phyloP scores from a whole-genome alignment of 2,329 filamentous ascomycete species.

The Geosmithia morbida region DNA sequence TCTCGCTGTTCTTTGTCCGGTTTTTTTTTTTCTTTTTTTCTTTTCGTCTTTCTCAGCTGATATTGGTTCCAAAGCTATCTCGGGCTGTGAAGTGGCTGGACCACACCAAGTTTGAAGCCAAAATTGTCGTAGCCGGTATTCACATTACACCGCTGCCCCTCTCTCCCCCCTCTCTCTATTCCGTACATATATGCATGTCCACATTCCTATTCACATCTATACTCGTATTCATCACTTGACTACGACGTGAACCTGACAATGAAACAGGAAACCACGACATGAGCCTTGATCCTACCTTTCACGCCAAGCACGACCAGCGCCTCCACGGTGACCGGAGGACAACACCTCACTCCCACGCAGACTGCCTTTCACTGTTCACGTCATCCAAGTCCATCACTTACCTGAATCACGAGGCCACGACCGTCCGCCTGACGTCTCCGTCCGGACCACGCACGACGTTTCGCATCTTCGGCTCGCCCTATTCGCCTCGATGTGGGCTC shows the following conservation, averaged over 20 bases:
- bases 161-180: too few species aligned
- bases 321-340: conserved; percentile 33
- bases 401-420: conserved; percentile 41
- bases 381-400: conserved; percentile 46
- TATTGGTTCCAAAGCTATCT: conserved; percentile 26
- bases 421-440: conserved; percentile 36
- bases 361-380: conserved; percentile 39
- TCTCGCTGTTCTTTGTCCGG: too few species aligned
- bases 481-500: conserved; percentile 36
- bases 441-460: conserved; percentile 44
- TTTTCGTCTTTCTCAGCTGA: background rate
- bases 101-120: conserved; percentile 50
- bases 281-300: conserved; percentile 52
- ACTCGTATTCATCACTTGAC: too few species aligned
- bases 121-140: conserved; percentile 55
- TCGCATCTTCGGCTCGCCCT: conserved; percentile 58
- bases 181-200: too few species aligned
- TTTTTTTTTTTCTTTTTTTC: background rate
- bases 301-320: conserved; percentile 30
- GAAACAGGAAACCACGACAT: conserved; percentile 60
- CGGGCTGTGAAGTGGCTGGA: conserved; percentile 54
- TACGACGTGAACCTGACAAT: background rate
- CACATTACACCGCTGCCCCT: too few species aligned
- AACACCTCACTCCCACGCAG: conserved; percentile 34
- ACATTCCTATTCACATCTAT: too few species aligned